Evolutionary conservation across 345 rosid species (phyloP), one percentile per base, ranked within the genome.

Genomic region (Populus davidiana): DNA sequence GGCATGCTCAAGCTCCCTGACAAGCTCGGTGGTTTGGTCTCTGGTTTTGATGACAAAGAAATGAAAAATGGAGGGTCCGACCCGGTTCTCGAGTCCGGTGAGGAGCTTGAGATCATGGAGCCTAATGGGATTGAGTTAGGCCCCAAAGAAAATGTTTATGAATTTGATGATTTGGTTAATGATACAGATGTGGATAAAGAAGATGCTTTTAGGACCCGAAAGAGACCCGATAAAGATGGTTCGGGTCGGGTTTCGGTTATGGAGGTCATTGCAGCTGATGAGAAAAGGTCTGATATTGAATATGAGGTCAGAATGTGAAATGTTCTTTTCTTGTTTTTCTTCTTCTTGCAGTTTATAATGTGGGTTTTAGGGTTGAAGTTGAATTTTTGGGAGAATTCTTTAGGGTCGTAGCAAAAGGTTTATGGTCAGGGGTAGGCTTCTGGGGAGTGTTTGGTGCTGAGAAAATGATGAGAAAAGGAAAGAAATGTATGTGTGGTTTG

Each of bases 241-340:
- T 47, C 69, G 77, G 77, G 44, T 36, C 77, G 66, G 50, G 77
- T 86, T 23, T 85, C 89, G 31, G 83, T 64, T 16, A 56, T 67
- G 77, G 86, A 86, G 79, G 75, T 81, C 59, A 82, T 87, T 70
- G 86, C 81, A 21, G 90, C 87, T 1, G 91, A 88, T 56, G 96
- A 88, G 78, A 91, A 90, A 83, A 86, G 89, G 85, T 90, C 93
- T 17, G 90, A 91, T 75, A 78, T 90, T 72, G 84, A 77, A 70
- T 72, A 88, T 54, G 91, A 89, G 91, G 96, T 90, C 43, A 82
- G 86, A 69, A n/a, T 52, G 38, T 59, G 20, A 63, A 11, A 18
- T n/a, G 7, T 38, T 20, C 1, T 16, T 21, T 43, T 47, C 23
- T 61, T 13, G 5, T 67, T 5, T 43, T 31, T 74, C 18, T 74